phyloP scores from a whole-genome alignment of 768 basidiomycete species.

The Termitomyces sp. region DNA sequence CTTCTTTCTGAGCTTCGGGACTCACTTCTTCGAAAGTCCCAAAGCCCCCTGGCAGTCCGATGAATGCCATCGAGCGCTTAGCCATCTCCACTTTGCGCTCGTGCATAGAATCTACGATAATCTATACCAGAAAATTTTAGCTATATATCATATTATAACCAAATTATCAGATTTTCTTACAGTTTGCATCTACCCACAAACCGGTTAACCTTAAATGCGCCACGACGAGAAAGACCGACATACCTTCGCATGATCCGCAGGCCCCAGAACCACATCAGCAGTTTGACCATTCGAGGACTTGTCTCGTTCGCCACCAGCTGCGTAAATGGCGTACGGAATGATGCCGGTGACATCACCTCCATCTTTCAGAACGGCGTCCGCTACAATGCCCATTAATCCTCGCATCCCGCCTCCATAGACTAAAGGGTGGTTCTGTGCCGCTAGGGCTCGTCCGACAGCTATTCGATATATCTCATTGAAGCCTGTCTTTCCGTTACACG shows the following conservation, averaged over 20 bases:
- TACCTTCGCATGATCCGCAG: slow-evolving; percentile 25
- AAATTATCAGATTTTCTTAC: background rate
- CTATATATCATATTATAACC: background rate
- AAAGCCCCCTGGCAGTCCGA: slow-evolving; percentile 90
- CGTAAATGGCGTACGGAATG: slow-evolving; percentile 72
- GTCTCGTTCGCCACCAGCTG: slow-evolving; percentile 59
- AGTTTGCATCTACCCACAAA: slow-evolving; percentile 7
- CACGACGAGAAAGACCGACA: background rate
- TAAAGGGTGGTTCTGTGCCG: slow-evolving; percentile 52
- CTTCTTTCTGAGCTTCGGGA: background rate
- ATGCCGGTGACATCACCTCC: slow-evolving; percentile 79
- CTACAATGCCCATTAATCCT: slow-evolving; percentile 87
- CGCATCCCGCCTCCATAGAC: slow-evolving; percentile 85
- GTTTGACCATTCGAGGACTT: slow-evolving; percentile 38
- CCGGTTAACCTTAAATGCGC: background rate
- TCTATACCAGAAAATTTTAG: slow-evolving; percentile 35
- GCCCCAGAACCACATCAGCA: slow-evolving; percentile 14
- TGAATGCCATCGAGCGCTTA: slow-evolving; percentile 69
- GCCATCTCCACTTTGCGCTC: slow-evolving; percentile 94
- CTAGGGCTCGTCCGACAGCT: slow-evolving; percentile 78
- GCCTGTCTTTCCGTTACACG: background rate
- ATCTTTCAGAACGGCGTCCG: slow-evolving; percentile 54
- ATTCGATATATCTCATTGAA: background rate
- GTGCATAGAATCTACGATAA: slow-evolving; percentile 81
- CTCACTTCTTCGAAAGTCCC: slow-evolving; percentile 92